Conservation (phyloP, 768 basidiomycete species). For the Chalciporus piperatus region DNA sequence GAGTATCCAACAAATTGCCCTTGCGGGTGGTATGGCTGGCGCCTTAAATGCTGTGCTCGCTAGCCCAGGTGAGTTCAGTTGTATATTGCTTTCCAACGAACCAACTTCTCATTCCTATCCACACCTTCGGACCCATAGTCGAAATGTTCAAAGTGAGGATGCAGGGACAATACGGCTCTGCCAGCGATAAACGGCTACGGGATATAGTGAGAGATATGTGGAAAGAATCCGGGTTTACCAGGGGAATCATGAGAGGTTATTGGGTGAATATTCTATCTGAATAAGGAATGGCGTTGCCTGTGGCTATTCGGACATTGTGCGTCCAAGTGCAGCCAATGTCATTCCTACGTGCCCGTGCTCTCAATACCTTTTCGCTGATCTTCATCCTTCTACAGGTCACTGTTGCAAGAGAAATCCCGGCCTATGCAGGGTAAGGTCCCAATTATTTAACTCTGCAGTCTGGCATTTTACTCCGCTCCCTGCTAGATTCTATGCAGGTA, state of each 20-base stretch:
- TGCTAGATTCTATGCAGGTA: constrained; percentile 67
- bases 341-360: neutral
- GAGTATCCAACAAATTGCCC: constrained; percentile 72
- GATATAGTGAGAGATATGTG: constrained; percentile 81
- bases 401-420: constrained; percentile 90
- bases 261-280: constrained; percentile 59
- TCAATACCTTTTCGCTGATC: neutral
- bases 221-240: constrained; percentile 77
- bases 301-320: too few species aligned
- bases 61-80: constrained; percentile 64
- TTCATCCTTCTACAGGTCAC: constrained; percentile 61
- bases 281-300: too few species aligned
- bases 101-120: neutral
- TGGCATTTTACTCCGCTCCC: neutral
- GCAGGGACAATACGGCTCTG: constrained; percentile 91
- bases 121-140: constrained; percentile 40
- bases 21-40: constrained; percentile 91
- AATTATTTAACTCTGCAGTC: neutral
- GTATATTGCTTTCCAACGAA: neutral
- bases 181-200: constrained; percentile 74
- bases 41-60: constrained; percentile 88
- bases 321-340: neutral
- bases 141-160: constrained; percentile 99
- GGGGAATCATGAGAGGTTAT: constrained; percentile 94
- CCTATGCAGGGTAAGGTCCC: constrained; percentile 73